phyloP scores from a whole-genome alignment of 225 moss, liverwort and hornwort species.

The Ulota crispa region DNA sequence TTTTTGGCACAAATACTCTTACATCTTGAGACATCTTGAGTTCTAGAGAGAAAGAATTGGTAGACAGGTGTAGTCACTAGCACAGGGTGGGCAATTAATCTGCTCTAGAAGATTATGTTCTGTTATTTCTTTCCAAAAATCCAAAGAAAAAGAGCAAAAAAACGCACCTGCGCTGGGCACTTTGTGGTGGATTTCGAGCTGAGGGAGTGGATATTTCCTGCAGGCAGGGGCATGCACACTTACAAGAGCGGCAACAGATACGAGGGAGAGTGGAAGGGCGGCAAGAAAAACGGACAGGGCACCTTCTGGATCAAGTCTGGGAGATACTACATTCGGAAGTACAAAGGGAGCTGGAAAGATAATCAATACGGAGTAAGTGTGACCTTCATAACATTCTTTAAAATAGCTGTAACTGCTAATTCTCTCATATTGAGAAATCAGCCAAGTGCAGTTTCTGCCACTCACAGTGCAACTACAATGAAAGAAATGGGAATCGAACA shows the following conservation, averaged over 20 bases:
- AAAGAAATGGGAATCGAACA: background rate
- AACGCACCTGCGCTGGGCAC: background rate
- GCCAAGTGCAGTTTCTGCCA: background rate
- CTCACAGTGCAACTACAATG: background rate
- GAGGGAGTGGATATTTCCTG: background rate
- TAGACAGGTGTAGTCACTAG: background rate
- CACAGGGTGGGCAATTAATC: background rate
- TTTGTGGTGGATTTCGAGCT: background rate
- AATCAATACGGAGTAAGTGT: conserved; percentile 75
- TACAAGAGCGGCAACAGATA: conserved; percentile 85
- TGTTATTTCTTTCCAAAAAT: background rate
- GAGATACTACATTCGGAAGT: conserved; percentile 64
- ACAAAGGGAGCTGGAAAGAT: conserved; percentile 80
- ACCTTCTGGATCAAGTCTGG: conserved; percentile 82
- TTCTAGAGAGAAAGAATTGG: background rate
- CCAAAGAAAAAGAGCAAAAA: background rate
- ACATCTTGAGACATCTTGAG: background rate
- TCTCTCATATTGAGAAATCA: background rate
- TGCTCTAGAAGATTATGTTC: background rate
- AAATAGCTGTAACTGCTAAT: background rate
- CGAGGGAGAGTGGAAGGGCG: conserved; percentile 76
- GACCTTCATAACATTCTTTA: background rate
- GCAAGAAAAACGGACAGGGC: conserved; percentile 82
- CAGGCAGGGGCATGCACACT: conserved; percentile 79
- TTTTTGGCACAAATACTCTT: background rate